Conservation (phyloP, 306 rosid genomes). For the Citrullus amarus region DNA sequence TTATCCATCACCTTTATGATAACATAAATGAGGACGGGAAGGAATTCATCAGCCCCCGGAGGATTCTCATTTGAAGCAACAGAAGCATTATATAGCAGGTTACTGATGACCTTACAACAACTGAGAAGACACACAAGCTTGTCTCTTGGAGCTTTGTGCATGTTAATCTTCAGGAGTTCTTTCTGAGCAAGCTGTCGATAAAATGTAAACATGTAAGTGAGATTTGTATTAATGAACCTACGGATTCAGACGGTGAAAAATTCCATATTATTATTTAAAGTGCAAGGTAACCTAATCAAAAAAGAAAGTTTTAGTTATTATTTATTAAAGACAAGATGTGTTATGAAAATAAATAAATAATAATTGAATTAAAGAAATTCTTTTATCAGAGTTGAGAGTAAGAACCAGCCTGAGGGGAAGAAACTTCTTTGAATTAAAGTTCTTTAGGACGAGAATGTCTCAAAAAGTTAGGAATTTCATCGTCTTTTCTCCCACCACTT, state of each 20-base stretch:
- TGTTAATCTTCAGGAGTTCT: slow-evolving; percentile 89
- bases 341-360: not conserved
- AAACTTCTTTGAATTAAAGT: not conserved
- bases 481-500: not conserved
- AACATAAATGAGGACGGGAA: slow-evolving; percentile 92
- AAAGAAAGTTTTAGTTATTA: not conserved
- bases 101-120: slow-evolving; percentile 90
- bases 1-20: slow-evolving; percentile 44
- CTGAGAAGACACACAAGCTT: slow-evolving; percentile 84
- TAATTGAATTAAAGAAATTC: not conserved
- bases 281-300: not conserved
- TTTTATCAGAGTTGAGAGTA: not conserved
- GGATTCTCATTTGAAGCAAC: slow-evolving; percentile 67
- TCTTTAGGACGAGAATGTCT: not conserved
- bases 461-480: not conserved
- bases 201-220: slow-evolving; percentile 15
- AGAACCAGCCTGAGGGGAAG: not conserved
- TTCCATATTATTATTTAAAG: not conserved
- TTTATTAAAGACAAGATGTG: not conserved
- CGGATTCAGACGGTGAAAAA: not conserved
- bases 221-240: slow-evolving; percentile 5
- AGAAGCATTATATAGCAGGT: slow-evolving; percentile 82
- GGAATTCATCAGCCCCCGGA: slow-evolving; percentile 97
- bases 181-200: slow-evolving; percentile 88
- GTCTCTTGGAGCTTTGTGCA: slow-evolving; percentile 98